Conservation (phyloP, 768 basidiomycete species). For the Boletus speciosus region DNA sequence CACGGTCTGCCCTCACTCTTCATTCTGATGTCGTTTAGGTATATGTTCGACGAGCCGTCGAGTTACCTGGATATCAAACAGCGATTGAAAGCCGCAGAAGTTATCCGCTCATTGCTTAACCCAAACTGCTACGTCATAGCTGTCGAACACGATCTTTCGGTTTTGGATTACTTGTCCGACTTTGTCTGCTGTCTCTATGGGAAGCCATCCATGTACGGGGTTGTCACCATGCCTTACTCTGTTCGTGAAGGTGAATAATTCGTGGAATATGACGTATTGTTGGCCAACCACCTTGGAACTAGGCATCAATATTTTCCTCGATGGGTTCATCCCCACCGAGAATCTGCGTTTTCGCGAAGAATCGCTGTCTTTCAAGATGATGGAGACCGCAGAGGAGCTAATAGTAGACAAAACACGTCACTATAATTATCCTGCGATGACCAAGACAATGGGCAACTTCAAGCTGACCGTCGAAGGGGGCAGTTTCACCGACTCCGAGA, state of each 20-base stretch:
- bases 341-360: constrained; percentile 98
- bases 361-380: constrained; percentile 94
- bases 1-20: not conserved
- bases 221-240: constrained; percentile 98
- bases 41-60: constrained; percentile 99
- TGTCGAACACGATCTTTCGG: constrained; percentile 98
- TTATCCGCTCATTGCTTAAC: constrained; percentile 82
- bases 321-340: constrained; percentile 97
- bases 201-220: constrained; percentile 95
- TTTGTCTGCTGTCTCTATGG: constrained; percentile 98
- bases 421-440: constrained; percentile 93
- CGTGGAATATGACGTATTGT: not conserved
- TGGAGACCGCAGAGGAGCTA: constrained; percentile 92
- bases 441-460: constrained; percentile 93
- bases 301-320: constrained; percentile 99
- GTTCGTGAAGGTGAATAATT: constrained; percentile 81
- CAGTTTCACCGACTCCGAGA: constrained; percentile 97
- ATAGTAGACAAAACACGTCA: constrained; percentile 82
- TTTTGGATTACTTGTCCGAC: constrained; percentile 97
- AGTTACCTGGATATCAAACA: constrained; percentile 97
- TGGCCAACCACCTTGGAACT: constrained; percentile 1
- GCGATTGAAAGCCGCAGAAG: constrained; percentile 90
- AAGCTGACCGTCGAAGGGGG: constrained; percentile 91
- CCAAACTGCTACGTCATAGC: constrained; percentile 92
- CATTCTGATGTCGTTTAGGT: constrained; percentile 43